Conservation (phyloP, 148 eudicot genomes). For the Fagopyrum esculentum region DNA sequence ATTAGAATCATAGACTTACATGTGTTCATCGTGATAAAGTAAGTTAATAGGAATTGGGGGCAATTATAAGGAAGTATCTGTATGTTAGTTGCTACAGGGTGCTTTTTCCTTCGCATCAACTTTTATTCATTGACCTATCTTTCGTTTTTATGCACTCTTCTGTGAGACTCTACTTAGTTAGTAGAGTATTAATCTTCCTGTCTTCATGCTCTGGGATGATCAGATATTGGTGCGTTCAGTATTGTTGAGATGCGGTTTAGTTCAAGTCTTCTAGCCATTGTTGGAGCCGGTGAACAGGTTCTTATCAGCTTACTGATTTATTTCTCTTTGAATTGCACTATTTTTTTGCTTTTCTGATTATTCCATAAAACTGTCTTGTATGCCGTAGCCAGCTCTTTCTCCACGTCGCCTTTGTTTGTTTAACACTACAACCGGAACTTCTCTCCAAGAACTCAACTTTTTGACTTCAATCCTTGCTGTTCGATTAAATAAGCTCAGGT, state of each 20-base stretch:
- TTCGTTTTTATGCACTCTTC: not conserved
- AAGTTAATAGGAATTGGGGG: not conserved
- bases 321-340: not conserved
- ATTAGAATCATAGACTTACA: not conserved
- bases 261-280: slow-evolving; percentile 83
- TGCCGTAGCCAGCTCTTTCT: slow-evolving; percentile 75
- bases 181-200: not conserved
- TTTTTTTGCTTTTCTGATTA: not conserved
- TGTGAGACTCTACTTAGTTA: not conserved
- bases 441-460: slow-evolving; percentile 72
- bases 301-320: not conserved
- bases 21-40: not conserved
- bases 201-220: slow-evolving; percentile 11
- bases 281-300: slow-evolving; percentile 99
- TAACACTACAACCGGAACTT: slow-evolving; percentile 55
- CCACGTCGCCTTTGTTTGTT: slow-evolving; percentile 91
- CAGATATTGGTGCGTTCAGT: slow-evolving; percentile 79
- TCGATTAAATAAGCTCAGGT: slow-evolving; percentile 73
- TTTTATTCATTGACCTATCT: not conserved
- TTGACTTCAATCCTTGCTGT: slow-evolving; percentile 82
- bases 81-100: not conserved
- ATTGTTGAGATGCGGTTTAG: slow-evolving; percentile 90
- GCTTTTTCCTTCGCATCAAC: not conserved
- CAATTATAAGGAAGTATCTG: not conserved
- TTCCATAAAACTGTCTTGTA: not conserved